These are phyloP conservation scores for Pistacia atlantica DNA, from an alignment of 345 rosid genomes.

Conservation along the genomic window DNA sequence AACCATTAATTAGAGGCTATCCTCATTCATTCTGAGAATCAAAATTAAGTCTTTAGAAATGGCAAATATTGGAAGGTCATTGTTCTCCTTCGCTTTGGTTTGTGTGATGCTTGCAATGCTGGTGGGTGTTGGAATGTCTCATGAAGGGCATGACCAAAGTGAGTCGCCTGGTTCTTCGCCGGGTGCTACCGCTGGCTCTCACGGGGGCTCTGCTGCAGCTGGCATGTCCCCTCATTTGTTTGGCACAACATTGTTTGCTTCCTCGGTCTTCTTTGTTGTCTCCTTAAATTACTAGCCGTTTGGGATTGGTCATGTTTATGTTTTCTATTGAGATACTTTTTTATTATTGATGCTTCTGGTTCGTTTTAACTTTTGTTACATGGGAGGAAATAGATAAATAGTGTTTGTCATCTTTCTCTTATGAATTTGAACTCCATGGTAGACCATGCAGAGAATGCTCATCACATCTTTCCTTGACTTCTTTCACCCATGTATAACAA, in stretches of 20 bases:
- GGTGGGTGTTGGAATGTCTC: constrained; percentile 10
- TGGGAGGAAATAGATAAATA: background rate
- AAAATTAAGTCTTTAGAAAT: background rate
- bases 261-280: constrained; percentile 23
- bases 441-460: no score
- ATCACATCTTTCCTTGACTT: no score
- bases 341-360: no score
- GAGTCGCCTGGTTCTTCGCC: constrained; percentile 2
- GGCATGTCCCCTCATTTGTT: constrained; percentile 30
- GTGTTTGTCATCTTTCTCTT: background rate
- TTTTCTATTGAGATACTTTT: background rate
- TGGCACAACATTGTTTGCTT: constrained; percentile 29
- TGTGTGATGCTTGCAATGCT: constrained; percentile 9
- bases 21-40: background rate
- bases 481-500: no score
- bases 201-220: constrained; percentile 19
- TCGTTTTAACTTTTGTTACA: no score
- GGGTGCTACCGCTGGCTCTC: constrained; percentile 22
- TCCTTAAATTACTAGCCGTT: background rate
- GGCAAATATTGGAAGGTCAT: constrained; percentile 6
- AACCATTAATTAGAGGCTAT: background rate
- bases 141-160: background rate
- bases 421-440: background rate
- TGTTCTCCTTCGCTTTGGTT: background rate
- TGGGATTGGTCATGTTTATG: background rate